A percentile compares a stretch with the other conserved stretches of the same genome.
Evolutionary conservation across 192 early-diverging fungal genomes (phyloP).

Genomic region (Linnemannia elongata): DNA sequence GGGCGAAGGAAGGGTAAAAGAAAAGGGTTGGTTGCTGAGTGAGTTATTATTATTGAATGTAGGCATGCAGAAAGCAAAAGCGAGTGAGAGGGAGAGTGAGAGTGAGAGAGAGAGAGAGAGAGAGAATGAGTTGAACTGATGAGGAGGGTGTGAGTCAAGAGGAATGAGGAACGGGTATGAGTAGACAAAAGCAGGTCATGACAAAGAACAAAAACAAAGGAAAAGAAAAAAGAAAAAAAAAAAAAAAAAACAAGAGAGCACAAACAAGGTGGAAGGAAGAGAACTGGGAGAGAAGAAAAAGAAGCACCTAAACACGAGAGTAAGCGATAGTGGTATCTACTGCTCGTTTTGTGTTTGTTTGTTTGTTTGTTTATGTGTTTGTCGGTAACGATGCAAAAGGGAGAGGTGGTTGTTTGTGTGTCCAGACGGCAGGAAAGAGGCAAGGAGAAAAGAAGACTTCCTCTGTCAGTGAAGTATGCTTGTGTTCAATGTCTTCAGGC

Average conservation of each 20-base stretch:
- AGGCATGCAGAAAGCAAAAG: not conserved
- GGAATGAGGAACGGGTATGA: not conserved
- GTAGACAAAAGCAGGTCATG: not conserved
- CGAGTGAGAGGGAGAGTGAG: not conserved
- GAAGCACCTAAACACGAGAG: not conserved
- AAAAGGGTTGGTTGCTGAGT: not conserved
- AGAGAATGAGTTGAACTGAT: not conserved
- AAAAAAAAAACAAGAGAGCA: not conserved
- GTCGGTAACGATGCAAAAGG: not conserved
- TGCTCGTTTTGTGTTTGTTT: too few species aligned
- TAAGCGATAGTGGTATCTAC: not conserved
- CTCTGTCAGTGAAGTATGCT: too few species aligned
- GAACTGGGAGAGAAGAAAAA: not conserved
- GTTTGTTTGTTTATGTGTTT: not conserved
- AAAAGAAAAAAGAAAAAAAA: not conserved
- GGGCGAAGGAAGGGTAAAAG: not conserved
- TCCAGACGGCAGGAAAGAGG: not conserved
- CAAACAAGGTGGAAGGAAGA: not conserved
- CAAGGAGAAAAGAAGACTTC: not conserved
- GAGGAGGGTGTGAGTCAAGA: not conserved
- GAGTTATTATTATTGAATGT: not conserved
- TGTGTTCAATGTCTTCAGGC: too few species aligned
- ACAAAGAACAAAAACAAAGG: not conserved
- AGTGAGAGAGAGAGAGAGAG: not conserved
- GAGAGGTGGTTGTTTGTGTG: not conserved